Evolutionary conservation across 495 filamentous ascomycete species (phyloP).

Genomic region (Lindgomyces ingoldianus): DNA sequence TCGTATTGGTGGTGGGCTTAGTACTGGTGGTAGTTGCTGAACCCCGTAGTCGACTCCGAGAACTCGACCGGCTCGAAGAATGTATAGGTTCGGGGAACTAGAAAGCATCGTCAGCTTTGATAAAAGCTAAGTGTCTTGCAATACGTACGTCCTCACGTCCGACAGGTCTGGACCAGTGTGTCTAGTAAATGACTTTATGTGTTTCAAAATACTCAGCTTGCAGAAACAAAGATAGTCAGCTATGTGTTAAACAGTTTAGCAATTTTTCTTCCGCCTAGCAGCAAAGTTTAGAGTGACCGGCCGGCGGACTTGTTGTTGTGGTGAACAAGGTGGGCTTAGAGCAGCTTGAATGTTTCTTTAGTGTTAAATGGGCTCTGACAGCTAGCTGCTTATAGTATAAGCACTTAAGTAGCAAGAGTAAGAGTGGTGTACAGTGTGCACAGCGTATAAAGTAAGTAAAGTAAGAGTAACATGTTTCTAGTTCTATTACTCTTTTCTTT

Average conservation of each 20-base stretch:
- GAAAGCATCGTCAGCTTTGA: conserved; percentile 10
- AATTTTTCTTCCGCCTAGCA: conserved; percentile 29
- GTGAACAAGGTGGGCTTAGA: conserved; percentile 25
- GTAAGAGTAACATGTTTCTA: no score
- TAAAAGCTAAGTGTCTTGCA: conserved; percentile 1
- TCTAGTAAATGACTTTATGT: conserved; percentile 37
- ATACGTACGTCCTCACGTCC: conserved; percentile 33
- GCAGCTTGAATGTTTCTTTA: conserved; percentile 37
- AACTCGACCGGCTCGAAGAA: conserved; percentile 26
- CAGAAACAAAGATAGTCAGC: conserved; percentile 27
- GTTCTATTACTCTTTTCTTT: no score
- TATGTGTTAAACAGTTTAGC: neutral
- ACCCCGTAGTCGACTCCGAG: conserved; percentile 15
- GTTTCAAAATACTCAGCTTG: conserved; percentile 16
- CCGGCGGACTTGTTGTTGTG: conserved; percentile 20
- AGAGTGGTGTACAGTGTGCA: no score
- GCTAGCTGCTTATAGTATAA: no score
- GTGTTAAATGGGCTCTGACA: no score
- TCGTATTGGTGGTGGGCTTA: conserved; percentile 30
- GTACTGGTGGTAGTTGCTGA: conserved; percentile 17
- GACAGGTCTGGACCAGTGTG: conserved; percentile 38
- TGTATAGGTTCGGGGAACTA: conserved; percentile 34
- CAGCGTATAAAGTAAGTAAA: no score
- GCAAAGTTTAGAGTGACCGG: conserved; percentile 32
- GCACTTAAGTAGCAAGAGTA: no score